Evolutionary conservation across 2,329 filamentous ascomycete species (phyloP), one percentile per base, ranked within the genome.

Genomic region (Aspergillus ochraceoroseus): DNA sequence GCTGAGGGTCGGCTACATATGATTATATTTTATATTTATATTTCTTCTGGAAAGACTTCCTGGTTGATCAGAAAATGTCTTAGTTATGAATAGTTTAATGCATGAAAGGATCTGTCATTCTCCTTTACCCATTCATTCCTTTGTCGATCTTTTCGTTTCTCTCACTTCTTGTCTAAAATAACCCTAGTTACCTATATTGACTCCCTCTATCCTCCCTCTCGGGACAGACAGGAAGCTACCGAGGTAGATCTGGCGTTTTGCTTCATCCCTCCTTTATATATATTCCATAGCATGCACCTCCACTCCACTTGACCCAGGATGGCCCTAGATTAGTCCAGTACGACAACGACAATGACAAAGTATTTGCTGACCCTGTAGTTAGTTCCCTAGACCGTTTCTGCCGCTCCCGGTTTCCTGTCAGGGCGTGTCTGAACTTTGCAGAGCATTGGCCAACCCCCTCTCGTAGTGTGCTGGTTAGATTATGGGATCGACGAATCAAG

Each of bases 341-440:
- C n/a, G n/a, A n/a, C n/a, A n/a, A n/a, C n/a, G n/a, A n/a, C n/a
- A n/a, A n/a, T n/a, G n/a, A 13, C 31, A 33, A 22, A 13, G 35
- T 30, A 32, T 27, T 19, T 20, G 22, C 26, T 30, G 15, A 27
- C 20, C 20, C 19, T 39, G 27, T 20, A 39, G 35, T 38, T 32
- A 37, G 35, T 47, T 32, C 36, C 30, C 40, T 26, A 46, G 41
- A 42, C 52, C 52, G 52, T 54, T 54, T 53, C 42, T 53, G 50
- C 48, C 50, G 46, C 48, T 48, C 52, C 51, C 45, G 49, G 52
- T 48, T 47, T 50, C 39, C 51, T 54, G 52, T 52, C 52, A 54
- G 52, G 52, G 52, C 46, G n/a, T n/a, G n/a, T n/a, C 43, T 52
- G 43, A 51, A 52, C 45, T 43, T 46, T 37, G 41, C 45, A 33